These are phyloP conservation scores for Aspergillus glaucus DNA, from an alignment of 2,329 filamentous ascomycete genomes.

Conservation along the genomic window DNA sequence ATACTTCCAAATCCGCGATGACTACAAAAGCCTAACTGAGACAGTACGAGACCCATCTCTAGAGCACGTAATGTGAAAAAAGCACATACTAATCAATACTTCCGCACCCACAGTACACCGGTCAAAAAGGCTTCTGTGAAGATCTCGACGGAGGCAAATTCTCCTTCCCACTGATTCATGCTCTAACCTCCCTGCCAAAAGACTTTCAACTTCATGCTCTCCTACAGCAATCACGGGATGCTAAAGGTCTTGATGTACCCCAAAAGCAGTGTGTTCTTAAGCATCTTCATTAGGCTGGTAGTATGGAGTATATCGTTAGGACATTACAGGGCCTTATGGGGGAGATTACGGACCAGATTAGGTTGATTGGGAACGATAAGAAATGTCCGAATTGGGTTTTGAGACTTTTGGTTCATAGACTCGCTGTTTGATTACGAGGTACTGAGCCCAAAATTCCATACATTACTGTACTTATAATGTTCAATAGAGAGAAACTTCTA, in stretches of 20 bases:
- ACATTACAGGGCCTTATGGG: background rate
- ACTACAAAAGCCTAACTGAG: slow-evolving; percentile 73
- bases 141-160: slow-evolving; percentile 65
- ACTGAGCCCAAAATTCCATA: too few relatives aligned
- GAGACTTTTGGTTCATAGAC: background rate
- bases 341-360: background rate
- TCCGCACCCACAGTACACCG: slow-evolving; percentile 54
- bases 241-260: background rate
- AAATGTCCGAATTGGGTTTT: background rate
- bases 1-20: slow-evolving; percentile 42
- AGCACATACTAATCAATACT: background rate
- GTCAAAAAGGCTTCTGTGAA: slow-evolving; percentile 75
- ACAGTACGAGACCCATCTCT: background rate
- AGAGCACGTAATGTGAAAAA: too few relatives aligned
- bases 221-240: too few relatives aligned
- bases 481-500: too few relatives aligned
- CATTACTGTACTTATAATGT: too few relatives aligned
- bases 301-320: background rate
- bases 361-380: background rate
- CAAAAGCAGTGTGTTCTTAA: background rate
- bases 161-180: slow-evolving; percentile 80
- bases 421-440: background rate
- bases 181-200: slow-evolving; percentile 1
- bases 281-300: background rate
- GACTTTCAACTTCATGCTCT: slow-evolving; percentile 1